Conservation (phyloP, 768 basidiomycete species). For the Kwoniella sp. region DNA sequence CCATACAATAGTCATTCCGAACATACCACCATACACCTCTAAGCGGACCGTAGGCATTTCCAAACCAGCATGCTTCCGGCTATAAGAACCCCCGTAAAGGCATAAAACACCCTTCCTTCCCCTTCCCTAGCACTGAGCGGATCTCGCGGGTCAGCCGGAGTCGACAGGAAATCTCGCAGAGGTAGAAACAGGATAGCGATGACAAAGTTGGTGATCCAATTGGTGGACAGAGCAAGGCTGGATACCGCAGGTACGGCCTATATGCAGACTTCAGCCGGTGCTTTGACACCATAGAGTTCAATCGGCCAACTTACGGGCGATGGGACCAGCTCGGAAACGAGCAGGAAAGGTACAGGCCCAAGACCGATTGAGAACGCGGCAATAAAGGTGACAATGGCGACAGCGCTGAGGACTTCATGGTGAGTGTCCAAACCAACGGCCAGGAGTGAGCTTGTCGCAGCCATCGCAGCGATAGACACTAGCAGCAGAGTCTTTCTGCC, state of each 20-base stretch:
- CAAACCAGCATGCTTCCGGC: slow-evolving; percentile 34
- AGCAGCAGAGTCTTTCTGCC: slow-evolving; percentile 69
- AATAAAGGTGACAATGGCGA: slow-evolving; percentile 72
- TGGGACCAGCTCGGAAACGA: slow-evolving; percentile 85
- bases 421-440: slow-evolving; percentile 68
- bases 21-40: too few relatives aligned
- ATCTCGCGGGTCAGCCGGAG: slow-evolving; percentile 21
- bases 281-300: slow-evolving; percentile 5
- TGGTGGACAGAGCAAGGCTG: slow-evolving; percentile 67
- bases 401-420: slow-evolving; percentile 61
- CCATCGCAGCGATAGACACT: slow-evolving; percentile 63
- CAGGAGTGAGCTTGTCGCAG: slow-evolving; percentile 63
- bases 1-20: too few relatives aligned
- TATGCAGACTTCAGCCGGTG: slow-evolving; percentile 41
- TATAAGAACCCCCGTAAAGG: slow-evolving; percentile 64
- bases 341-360: slow-evolving; percentile 87
- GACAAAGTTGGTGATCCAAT: slow-evolving; percentile 79
- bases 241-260: slow-evolving; percentile 78
- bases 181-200: slow-evolving; percentile 83
- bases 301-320: slow-evolving; percentile 58
- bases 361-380: slow-evolving; percentile 86
- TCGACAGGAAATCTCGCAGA: slow-evolving; percentile 63
- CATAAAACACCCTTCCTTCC: slow-evolving; percentile 83
- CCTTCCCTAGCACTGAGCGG: slow-evolving; percentile 54
- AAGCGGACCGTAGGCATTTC: too few relatives aligned